Percentiles rank a stretch among this genome's conserved stretches.
Evolutionary conservation across 257 asterid species (phyloP).

Genomic region (Nicotiana attenuata): DNA sequence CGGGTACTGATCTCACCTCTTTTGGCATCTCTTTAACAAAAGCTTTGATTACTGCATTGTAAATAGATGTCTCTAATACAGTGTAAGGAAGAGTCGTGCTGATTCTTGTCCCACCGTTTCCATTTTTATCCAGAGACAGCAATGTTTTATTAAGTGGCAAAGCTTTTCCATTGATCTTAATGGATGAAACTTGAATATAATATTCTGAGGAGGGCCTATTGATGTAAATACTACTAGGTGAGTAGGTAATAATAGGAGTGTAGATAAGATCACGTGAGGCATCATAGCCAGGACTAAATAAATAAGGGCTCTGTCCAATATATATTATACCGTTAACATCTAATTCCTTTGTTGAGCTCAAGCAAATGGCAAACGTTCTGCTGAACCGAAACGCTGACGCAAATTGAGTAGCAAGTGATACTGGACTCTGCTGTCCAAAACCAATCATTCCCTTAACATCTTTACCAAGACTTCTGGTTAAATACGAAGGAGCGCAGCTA

Average conservation of each 20-base stretch:
- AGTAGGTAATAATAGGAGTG: background rate
- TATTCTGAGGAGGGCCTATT: background rate
- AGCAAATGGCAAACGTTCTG: constrained; percentile 11
- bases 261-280: constrained; percentile 1
- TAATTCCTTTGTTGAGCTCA: background rate
- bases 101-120: background rate
- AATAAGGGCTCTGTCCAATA: constrained; percentile 14
- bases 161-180: background rate
- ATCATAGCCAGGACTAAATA: background rate
- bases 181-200: background rate
- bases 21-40: background rate
- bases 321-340: constrained; percentile 1
- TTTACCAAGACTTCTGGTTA: background rate
- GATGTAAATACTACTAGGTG: background rate
- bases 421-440: constrained; percentile 5
- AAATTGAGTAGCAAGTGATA: constrained; percentile 2
- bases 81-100: background rate
- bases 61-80: background rate
- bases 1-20: background rate
- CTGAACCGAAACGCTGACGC: background rate
- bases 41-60: background rate
- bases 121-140: background rate
- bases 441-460: constrained; percentile 19
- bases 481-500: background rate
- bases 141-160: background rate